Evolutionary conservation across 1,284 basidiomycete species (phyloP).

Genomic region (Vanrija sp.): DNA sequence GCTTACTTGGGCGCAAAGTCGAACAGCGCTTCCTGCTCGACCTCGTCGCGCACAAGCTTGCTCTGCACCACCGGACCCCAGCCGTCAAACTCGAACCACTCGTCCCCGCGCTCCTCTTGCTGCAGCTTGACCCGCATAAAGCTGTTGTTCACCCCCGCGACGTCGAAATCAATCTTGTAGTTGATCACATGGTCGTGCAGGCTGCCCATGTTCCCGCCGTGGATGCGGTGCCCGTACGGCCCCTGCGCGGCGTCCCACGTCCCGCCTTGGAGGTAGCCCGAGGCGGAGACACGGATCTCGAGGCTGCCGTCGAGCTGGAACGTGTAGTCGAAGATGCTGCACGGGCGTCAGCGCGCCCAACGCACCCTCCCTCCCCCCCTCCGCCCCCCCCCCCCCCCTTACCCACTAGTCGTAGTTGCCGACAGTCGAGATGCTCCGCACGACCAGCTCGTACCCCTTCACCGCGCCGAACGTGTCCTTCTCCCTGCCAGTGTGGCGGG

Average conservation of each 20-base stretch:
- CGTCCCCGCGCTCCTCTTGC: constrained; percentile 54
- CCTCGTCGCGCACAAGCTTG: constrained; percentile 13
- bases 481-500: constrained; percentile 52
- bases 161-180: constrained; percentile 59
- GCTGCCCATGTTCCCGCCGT: constrained; percentile 14
- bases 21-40: constrained; percentile 11
- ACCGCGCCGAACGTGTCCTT: constrained; percentile 50
- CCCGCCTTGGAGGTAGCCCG: constrained; percentile 64
- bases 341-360: too few relatives aligned
- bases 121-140: constrained; percentile 49
- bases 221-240: constrained; percentile 58
- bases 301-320: constrained; percentile 65
- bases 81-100: constrained; percentile 59
- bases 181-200: constrained; percentile 69
- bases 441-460: constrained; percentile 59
- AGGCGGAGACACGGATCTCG: constrained; percentile 62
- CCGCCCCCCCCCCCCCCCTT: neutral
- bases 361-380: too few relatives aligned
- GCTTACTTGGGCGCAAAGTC: constrained; percentile 17
- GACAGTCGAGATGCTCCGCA: constrained; percentile 58
- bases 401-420: constrained; percentile 56
- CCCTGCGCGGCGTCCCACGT: constrained; percentile 57
- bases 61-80: constrained; percentile 52
- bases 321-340: constrained; percentile 58
- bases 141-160: constrained; percentile 60